These are phyloP conservation scores for Diatrype stigma DNA, from an alignment of 2,329 filamentous ascomycete species.

Conservation along the genomic window DNA sequence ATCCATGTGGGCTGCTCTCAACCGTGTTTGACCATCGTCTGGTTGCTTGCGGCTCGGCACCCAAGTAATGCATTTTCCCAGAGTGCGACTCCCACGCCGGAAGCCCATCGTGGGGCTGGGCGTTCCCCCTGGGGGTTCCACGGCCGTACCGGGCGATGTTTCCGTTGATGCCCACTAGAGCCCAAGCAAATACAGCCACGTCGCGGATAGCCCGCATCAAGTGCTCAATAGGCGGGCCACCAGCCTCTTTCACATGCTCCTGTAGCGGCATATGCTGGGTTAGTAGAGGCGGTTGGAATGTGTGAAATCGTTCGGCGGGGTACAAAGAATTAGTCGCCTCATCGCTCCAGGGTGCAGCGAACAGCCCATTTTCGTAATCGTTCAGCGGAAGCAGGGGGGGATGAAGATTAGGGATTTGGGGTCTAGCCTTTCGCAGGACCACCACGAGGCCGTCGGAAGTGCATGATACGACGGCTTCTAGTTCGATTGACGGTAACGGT, in stretches of 20 bases:
- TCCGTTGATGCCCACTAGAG: slow-evolving; percentile 74
- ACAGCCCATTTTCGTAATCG: slow-evolving; percentile 57
- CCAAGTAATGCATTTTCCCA: slow-evolving; percentile 26
- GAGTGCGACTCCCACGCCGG: slow-evolving; percentile 53
- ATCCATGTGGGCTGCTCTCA: slow-evolving; percentile 5
- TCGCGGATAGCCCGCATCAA: slow-evolving; percentile 80
- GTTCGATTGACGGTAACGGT: slow-evolving; percentile 53
- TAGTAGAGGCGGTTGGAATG: slow-evolving; percentile 38
- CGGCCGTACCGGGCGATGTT: slow-evolving; percentile 61
- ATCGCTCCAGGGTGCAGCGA: slow-evolving; percentile 75
- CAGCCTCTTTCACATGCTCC: slow-evolving; percentile 40
- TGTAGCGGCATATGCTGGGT: slow-evolving; percentile 41
- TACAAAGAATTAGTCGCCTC: slow-evolving; percentile 55
- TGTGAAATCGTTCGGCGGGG: slow-evolving; percentile 38
- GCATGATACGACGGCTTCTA: slow-evolving; percentile 89
- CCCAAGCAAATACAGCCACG: slow-evolving; percentile 86
- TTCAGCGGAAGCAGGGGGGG: slow-evolving; percentile 44
- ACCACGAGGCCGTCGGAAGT: slow-evolving; percentile 85
- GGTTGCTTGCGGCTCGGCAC: slow-evolving; percentile 33
- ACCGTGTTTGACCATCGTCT: slow-evolving; percentile 19
- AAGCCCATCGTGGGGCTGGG: slow-evolving; percentile 56
- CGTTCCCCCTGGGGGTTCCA: slow-evolving; percentile 60
- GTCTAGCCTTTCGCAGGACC: slow-evolving; percentile 69
- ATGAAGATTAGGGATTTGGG: slow-evolving; percentile 59
- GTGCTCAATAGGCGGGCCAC: slow-evolving; percentile 54